Conservation (phyloP, 1,284 basidiomycete genomes). For the Ceratobasidium theobromae region DNA sequence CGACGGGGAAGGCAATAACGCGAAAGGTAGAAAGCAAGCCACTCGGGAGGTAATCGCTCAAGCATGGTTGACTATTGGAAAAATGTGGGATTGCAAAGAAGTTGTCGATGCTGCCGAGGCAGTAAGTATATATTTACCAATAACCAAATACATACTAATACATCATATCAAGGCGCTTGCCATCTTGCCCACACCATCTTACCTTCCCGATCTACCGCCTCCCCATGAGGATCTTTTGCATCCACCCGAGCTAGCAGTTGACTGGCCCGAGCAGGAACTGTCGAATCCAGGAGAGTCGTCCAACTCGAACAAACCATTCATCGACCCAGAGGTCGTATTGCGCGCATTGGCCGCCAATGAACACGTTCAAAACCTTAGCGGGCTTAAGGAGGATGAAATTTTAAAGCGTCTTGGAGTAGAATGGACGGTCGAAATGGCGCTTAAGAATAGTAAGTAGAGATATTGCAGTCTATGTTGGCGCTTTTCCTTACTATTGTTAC, state of each 20-base stretch:
- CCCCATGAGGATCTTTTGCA: conserved; percentile 46
- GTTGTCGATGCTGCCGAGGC: conserved; percentile 58
- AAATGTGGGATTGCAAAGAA: conserved; percentile 65
- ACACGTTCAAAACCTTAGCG: conserved; percentile 62
- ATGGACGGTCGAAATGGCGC: conserved; percentile 77
- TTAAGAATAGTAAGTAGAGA: conserved; percentile 66
- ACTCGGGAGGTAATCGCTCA: conserved; percentile 66
- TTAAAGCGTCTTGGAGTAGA: conserved; percentile 53
- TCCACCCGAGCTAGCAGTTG: conserved; percentile 37
- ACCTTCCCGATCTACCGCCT: conserved; percentile 42
- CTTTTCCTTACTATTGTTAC: neutral
- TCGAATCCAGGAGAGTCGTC: conserved; percentile 31
- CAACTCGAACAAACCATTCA: conserved; percentile 31
- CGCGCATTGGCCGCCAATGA: conserved; percentile 53
- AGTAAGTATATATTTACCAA: conserved; percentile 46
- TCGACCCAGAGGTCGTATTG: conserved; percentile 61
- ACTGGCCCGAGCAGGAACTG: conserved; percentile 25
- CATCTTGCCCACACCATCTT: conserved; percentile 31
- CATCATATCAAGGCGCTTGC: conserved; percentile 32
- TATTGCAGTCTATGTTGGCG: neutral
- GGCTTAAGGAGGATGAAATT: conserved; percentile 60
- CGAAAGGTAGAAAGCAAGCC: conserved; percentile 54
- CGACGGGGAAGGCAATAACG: conserved; percentile 45
- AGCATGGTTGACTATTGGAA: conserved; percentile 68
- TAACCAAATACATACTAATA: conserved; percentile 7